Evolutionary conservation across 1,284 basidiomycete species (phyloP).

Genomic region (Ceratobasidium sp.): DNA sequence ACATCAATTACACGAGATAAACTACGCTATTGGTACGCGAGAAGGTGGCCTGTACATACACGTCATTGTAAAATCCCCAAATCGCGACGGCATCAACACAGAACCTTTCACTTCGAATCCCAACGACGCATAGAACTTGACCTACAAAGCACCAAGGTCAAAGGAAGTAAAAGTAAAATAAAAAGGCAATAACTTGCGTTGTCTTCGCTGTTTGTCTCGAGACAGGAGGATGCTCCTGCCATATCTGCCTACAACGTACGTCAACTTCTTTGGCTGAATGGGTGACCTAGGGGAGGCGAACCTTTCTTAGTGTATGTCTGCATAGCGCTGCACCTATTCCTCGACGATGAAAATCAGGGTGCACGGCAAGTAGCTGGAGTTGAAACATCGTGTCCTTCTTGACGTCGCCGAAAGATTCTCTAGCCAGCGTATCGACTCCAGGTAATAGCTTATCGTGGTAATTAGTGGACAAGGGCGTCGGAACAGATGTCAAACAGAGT

Average conservation of each 20-base stretch:
- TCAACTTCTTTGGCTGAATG: too few relatives aligned
- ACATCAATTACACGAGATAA: too few relatives aligned
- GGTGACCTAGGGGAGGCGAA: neutral
- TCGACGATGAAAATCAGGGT: neutral
- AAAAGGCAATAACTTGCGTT: neutral
- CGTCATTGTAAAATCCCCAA: conserved; percentile 9
- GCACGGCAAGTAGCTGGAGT: neutral
- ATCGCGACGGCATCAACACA: conserved; percentile 10
- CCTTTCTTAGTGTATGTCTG: neutral
- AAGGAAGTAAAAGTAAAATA: too few relatives aligned
- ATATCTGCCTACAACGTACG: neutral
- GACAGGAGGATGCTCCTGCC: neutral
- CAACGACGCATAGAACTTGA: conserved; percentile 12
- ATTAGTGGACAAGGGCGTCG: neutral
- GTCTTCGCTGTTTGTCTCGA: conserved; percentile 10
- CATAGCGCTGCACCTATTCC: neutral
- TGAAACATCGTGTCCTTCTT: conserved; percentile 7
- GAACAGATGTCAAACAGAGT: neutral
- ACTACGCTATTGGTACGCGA: neutral
- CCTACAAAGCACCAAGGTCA: neutral
- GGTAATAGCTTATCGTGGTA: conserved; percentile 13
- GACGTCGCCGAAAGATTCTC: conserved; percentile 1
- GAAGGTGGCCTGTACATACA: conserved; percentile 2
- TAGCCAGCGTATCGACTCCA: neutral
- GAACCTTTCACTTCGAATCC: conserved; percentile 14